Percentiles rank a stretch among this genome's conserved stretches.
Evolutionary conservation across 306 rosid genomes (phyloP).

Genomic region (Styphnolobium japonicum): DNA sequence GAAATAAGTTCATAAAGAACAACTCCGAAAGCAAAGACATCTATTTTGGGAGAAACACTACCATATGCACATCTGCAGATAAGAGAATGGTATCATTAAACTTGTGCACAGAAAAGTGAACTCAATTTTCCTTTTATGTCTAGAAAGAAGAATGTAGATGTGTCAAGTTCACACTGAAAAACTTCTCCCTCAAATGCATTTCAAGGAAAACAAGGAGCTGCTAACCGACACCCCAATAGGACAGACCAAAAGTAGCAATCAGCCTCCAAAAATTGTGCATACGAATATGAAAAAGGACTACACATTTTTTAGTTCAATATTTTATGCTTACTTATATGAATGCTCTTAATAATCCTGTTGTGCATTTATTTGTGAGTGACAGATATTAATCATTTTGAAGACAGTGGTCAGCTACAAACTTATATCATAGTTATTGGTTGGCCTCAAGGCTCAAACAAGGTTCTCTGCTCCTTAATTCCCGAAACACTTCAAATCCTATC

Average conservation of each 20-base stretch:
- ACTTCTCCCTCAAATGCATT: not conserved
- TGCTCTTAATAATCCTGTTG: not conserved
- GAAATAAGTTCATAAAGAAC: constrained; percentile 44
- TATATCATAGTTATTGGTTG: too few relatives aligned
- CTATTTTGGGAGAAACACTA: constrained; percentile 79
- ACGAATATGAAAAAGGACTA: not conserved
- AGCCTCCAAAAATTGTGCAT: not conserved
- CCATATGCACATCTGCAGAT: constrained; percentile 57
- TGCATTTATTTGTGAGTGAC: not conserved
- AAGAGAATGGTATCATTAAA: not conserved
- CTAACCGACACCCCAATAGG: not conserved
- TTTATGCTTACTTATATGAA: not conserved
- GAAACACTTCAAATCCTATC: too few relatives aligned
- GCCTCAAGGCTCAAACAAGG: too few relatives aligned
- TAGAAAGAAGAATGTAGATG: not conserved
- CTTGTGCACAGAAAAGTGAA: not conserved
- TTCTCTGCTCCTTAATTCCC: too few relatives aligned
- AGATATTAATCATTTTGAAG: not conserved
- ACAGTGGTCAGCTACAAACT: too few relatives aligned
- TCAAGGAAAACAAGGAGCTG: not conserved
- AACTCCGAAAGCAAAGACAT: constrained; percentile 56
- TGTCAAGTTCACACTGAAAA: not conserved
- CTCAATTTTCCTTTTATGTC: not conserved
- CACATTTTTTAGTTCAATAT: not conserved
- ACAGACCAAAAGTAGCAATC: not conserved